These are phyloP conservation scores for Neurospora sp. DNA, from an alignment of 2,329 filamentous ascomycete species.

Conservation along the genomic window DNA sequence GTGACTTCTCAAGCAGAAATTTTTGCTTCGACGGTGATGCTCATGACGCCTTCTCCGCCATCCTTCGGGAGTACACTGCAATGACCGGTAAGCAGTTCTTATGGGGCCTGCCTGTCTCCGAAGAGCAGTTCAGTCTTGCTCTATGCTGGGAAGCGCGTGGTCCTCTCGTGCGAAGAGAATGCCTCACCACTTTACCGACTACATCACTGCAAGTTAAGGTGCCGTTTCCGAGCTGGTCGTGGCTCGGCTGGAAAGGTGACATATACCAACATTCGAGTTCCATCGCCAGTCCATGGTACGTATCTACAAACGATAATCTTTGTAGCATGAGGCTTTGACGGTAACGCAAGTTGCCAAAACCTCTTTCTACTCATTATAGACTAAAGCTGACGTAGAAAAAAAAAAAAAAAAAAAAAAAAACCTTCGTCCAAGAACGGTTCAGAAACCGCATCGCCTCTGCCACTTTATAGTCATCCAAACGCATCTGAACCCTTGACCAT, in stretches of 20 bases:
- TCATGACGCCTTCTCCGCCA: not conserved
- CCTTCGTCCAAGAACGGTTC: accelerated
- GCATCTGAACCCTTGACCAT: not conserved
- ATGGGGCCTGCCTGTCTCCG: not conserved
- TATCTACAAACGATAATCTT: not conserved
- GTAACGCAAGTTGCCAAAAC: too few species aligned
- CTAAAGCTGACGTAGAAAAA: not conserved
- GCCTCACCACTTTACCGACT: not conserved
- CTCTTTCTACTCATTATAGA: too few species aligned
- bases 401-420: not conserved
- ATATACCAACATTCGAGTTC: accelerated
- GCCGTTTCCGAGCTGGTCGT: not conserved
- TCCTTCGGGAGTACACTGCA: not conserved
- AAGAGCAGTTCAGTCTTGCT: not conserved
- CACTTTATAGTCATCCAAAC: accelerated
- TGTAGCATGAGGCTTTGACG: too few species aligned
- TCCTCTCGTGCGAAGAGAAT: not conserved
- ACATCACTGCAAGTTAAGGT: not conserved
- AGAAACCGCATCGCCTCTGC: not conserved
- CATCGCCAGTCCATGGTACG: not conserved
- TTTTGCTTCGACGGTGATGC: not conserved
- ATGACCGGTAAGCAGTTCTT: not conserved
- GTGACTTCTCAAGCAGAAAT: not conserved
- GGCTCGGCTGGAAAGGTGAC: not conserved
- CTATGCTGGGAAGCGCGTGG: not conserved